phyloP scores from a whole-genome alignment of 495 filamentous ascomycete species.

The Extremus antarcticus region DNA sequence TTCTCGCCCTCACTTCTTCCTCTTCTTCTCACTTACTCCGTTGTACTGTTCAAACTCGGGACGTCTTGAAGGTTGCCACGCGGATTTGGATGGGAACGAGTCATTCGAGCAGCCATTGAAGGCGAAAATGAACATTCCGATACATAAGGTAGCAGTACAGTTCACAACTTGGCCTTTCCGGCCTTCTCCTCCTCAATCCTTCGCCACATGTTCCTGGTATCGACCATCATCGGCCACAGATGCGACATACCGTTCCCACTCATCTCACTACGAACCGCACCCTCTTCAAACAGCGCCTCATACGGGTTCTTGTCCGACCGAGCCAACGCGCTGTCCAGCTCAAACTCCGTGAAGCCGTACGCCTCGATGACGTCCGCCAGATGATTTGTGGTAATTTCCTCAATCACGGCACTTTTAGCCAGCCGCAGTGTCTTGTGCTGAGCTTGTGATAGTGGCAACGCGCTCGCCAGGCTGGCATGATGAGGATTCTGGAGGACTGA shows the following conservation, averaged over 20 bases:
- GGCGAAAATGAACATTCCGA: no score
- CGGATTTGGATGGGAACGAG: no score
- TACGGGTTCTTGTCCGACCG: conserved; percentile 13
- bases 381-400: conserved; percentile 7
- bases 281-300: conserved; percentile 14
- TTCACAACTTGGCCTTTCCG: not conserved
- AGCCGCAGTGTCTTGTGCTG: conserved; percentile 2
- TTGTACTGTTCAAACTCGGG: no score
- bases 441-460: conserved; percentile 1
- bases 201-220: conserved; percentile 10
- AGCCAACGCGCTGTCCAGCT: conserved; percentile 14
- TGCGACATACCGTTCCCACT: conserved; percentile 13
- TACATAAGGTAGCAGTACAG: not conserved
- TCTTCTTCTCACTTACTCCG: no score
- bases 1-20: no score
- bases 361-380: conserved; percentile 7
- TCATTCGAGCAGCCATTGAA: no score
- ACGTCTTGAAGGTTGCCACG: no score
- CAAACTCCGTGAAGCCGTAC: conserved; percentile 15
- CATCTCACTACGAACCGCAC: conserved; percentile 13
- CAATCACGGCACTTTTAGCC: conserved; percentile 1
- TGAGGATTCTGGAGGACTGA: conserved; percentile 9
- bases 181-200: conserved; percentile 5
- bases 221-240: conserved; percentile 13
- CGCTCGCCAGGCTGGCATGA: conserved; percentile 6